phyloP scores from a whole-genome alignment of 1,284 basidiomycete genomes.

The Albatrellus sp. region DNA sequence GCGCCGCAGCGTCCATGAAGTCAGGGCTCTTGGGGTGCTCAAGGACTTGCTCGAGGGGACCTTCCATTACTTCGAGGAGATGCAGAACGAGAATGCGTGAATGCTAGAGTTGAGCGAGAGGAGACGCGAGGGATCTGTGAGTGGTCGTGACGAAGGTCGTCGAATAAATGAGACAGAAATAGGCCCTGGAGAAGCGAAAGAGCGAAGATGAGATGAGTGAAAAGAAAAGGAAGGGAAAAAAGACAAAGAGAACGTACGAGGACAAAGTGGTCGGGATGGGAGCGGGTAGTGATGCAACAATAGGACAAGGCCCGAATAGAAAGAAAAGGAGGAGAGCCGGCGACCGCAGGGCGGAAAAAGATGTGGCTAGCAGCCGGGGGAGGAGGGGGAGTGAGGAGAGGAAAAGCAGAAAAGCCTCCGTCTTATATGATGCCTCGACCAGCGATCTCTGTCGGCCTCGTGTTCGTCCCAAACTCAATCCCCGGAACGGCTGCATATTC shows the following conservation, averaged over 20 bases:
- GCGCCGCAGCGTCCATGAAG: slow-evolving; percentile 36
- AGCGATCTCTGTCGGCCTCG: too few species aligned
- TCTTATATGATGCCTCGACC: not conserved
- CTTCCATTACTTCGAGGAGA: slow-evolving; percentile 26
- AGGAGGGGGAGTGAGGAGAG: slow-evolving; percentile 1
- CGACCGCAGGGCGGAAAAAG: slow-evolving; percentile 3
- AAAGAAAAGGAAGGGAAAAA: slow-evolving; percentile 2
- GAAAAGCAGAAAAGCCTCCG: slow-evolving; percentile 1
- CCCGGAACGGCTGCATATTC: too few species aligned
- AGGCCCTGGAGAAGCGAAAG: slow-evolving; percentile 10
- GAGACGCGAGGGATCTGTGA: slow-evolving; percentile 7
- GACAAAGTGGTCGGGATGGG: slow-evolving; percentile 16
- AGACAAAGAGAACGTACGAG: slow-evolving; percentile 12
- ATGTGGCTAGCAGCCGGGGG: not conserved
- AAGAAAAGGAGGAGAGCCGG: slow-evolving; percentile 6
- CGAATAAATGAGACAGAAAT: slow-evolving; percentile 26
- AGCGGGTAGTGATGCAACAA: slow-evolving; percentile 21
- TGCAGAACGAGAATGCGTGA: slow-evolving; percentile 15
- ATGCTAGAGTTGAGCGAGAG: slow-evolving; percentile 8
- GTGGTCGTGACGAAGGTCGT: slow-evolving; percentile 16
- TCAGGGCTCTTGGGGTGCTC: slow-evolving; percentile 33
- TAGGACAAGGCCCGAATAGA: slow-evolving; percentile 14
- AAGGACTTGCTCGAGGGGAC: slow-evolving; percentile 37
- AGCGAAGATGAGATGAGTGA: slow-evolving; percentile 3
- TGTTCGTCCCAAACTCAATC: too few species aligned